A percentile compares a stretch with the other conserved stretches of the same genome.
Conservation (phyloP, 768 basidiomycete genomes). For the Agrocybe pediades region DNA sequence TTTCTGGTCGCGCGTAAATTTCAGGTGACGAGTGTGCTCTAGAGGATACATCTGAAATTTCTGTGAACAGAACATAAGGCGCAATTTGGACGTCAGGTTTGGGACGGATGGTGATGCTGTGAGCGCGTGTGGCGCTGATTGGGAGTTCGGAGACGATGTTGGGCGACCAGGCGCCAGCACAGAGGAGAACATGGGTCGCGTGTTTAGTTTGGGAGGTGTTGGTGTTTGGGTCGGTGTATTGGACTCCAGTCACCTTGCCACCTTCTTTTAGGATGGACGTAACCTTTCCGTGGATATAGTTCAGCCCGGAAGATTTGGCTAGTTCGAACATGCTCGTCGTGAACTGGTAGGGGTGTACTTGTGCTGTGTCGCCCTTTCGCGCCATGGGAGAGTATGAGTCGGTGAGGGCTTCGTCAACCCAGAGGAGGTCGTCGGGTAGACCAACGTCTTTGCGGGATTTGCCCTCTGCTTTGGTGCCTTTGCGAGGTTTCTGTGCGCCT, state of each 20-base stretch:
- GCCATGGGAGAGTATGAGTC: slow-evolving; percentile 65
- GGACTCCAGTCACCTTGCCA: slow-evolving; percentile 50
- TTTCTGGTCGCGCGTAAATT: slow-evolving; percentile 71
- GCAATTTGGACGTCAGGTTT: slow-evolving; percentile 45
- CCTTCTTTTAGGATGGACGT: slow-evolving; percentile 40
- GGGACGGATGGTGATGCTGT: slow-evolving; percentile 69
- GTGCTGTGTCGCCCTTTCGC: slow-evolving; percentile 59
- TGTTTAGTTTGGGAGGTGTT: slow-evolving; percentile 35
- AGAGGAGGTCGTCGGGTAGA: slow-evolving; percentile 52
- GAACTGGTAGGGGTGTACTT: slow-evolving; percentile 77
- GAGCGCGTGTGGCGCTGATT: slow-evolving; percentile 65
- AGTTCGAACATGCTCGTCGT: slow-evolving; percentile 72
- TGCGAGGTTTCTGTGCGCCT: slow-evolving; percentile 22
- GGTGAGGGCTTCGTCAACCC: slow-evolving; percentile 61
- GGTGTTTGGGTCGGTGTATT: slow-evolving; percentile 35
- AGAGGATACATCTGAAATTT: slow-evolving; percentile 43
- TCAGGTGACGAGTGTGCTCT: slow-evolving; percentile 50
- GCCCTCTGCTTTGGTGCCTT: slow-evolving; percentile 12
- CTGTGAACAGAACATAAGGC: slow-evolving; percentile 84
- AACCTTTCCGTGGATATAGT: slow-evolving; percentile 47
- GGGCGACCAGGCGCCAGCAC: slow-evolving; percentile 89
- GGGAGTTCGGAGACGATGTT: slow-evolving; percentile 56
- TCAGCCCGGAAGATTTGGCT: slow-evolving; percentile 55
- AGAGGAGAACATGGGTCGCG: slow-evolving; percentile 72
- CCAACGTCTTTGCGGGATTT: slow-evolving; percentile 29